Percentiles rank a stretch among this genome's conserved stretches.
Evolutionary conservation across 257 asterid species (phyloP).

Genomic region (Scutellaria minor): DNA sequence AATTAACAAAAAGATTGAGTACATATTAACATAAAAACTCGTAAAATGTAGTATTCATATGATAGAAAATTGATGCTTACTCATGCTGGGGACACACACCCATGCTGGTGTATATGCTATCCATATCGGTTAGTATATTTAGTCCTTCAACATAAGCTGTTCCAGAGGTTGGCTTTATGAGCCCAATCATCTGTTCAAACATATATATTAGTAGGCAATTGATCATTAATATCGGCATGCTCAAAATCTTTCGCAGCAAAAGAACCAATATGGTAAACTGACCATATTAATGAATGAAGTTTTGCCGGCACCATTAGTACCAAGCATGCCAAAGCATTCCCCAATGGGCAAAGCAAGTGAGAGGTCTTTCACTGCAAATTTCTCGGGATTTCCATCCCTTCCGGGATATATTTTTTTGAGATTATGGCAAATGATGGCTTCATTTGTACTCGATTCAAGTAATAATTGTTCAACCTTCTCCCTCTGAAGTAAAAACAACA

Average conservation of each 20-base stretch:
- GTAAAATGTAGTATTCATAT: neutral
- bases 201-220: constrained; percentile 15
- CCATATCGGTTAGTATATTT: constrained; percentile 77
- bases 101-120: constrained; percentile 92
- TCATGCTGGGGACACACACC: constrained; percentile 99
- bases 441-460: constrained; percentile 62
- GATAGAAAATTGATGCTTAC: constrained; percentile 51
- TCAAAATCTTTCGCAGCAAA: neutral
- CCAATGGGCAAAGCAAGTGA: constrained; percentile 94
- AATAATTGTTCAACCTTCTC: constrained; percentile 85
- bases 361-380: constrained; percentile 82
- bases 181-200: constrained; percentile 86
- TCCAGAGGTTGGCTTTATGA: constrained; percentile 88
- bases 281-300: constrained; percentile 96
- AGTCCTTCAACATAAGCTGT: constrained; percentile 82
- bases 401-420: constrained; percentile 86
- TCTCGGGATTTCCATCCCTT: constrained; percentile 90
- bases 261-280: constrained; percentile 36
- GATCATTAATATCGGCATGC: constrained; percentile 15
- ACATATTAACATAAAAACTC: neutral
- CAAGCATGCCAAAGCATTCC: constrained; percentile 99
- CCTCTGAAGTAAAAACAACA: constrained; percentile 52
- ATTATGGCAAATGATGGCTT: constrained; percentile 73
- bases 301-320: constrained; percentile 99
- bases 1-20: constrained; percentile 21